A percentile compares a stretch with the other conserved stretches of the same genome.
These are phyloP conservation scores for Malassezia sp. DNA, from an alignment of 1,284 basidiomycete species.

Conservation along the genomic window DNA sequence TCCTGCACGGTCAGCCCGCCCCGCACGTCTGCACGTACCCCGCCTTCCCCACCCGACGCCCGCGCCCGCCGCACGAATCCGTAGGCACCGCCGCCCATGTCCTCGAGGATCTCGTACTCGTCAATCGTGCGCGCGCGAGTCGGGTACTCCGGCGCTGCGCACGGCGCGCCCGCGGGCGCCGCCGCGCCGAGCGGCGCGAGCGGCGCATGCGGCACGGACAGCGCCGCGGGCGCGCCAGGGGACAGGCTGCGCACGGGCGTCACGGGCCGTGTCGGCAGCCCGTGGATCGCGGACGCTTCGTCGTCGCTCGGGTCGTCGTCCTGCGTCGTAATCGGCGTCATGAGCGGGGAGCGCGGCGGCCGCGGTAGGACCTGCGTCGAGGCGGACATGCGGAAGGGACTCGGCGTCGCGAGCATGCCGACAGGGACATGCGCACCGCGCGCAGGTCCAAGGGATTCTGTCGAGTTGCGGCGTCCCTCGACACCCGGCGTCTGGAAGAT, in stretches of 20 bases:
- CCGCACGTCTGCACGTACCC: too few relatives aligned
- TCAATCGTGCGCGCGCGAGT: constrained; percentile 19
- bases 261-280: constrained; percentile 4
- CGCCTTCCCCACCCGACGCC: constrained; percentile 64
- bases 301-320: constrained; percentile 3
- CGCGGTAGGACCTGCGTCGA: constrained; percentile 5
- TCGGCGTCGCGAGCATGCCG: too few relatives aligned
- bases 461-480: too few relatives aligned
- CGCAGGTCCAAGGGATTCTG: too few relatives aligned
- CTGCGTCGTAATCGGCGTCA: neutral
- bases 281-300: constrained; percentile 13
- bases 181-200: neutral
- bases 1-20: constrained; percentile 59
- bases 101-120: constrained; percentile 34
- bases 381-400: too few relatives aligned
- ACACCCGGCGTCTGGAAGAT: too few relatives aligned
- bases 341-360: constrained; percentile 6
- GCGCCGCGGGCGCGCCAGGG: neutral
- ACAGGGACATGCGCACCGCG: too few relatives aligned
- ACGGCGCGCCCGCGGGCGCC: neutral
- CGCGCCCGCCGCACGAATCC: constrained; percentile 83
- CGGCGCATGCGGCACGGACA: neutral
- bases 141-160: neutral
- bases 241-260: constrained; percentile 6
- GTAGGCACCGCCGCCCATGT: constrained; percentile 73